Base-by-base conservation (phyloP, 371 early-diverging fungal species). In the Lichtheimia ornata region DNA sequence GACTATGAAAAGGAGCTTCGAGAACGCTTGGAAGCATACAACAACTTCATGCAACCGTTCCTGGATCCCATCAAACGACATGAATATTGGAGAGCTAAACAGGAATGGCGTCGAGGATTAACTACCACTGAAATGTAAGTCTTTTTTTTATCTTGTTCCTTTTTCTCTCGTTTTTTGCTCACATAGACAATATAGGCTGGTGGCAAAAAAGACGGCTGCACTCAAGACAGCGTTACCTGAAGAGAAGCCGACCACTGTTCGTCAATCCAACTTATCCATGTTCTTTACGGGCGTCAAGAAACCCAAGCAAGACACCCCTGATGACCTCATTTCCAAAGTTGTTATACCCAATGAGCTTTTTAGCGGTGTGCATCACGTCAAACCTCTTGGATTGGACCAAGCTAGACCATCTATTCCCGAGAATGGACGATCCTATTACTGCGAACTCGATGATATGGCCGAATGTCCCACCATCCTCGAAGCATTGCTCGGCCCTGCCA, bases 261-360 rank as follows among this genome's bases (percentile, higher is more conserved):
- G 35, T 2, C 82, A 79, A 53, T 62, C 73, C 17, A 67, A 69
- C 5, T 53, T 82, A 7, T 77, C 82, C 2, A 56, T 63, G 14
- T 82, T 70, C 53, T 82, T 76, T 60, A 53, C 66, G 2, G 82
- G 79, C 25, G 82, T 76, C 13, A 76, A 76, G 54, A 69, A 67
- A 49, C 59, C 24, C 13, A 72, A 73, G 41, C 55, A 65, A 0
- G 81, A 80, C 54, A 76, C 79, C 1, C 82, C 82, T 4, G 82
- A 82, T 52, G 79, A 78, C 40, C 52, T 72, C 22, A 74, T 79
- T 35, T 74, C 75, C 11, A 49, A 58, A 20, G 66, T 64, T 14
- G 53, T 72, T 14, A 77, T 82, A 35, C 79, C 82, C 14, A 74
- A 73, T 42, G 76, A 76, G 14, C 43, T 79, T 0, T 79, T 58